A percentile compares a stretch with the other conserved stretches of the same genome.
These are phyloP conservation scores for Coffea humblotiana DNA, from an alignment of 305 asterid genomes.

Conservation along the genomic window DNA sequence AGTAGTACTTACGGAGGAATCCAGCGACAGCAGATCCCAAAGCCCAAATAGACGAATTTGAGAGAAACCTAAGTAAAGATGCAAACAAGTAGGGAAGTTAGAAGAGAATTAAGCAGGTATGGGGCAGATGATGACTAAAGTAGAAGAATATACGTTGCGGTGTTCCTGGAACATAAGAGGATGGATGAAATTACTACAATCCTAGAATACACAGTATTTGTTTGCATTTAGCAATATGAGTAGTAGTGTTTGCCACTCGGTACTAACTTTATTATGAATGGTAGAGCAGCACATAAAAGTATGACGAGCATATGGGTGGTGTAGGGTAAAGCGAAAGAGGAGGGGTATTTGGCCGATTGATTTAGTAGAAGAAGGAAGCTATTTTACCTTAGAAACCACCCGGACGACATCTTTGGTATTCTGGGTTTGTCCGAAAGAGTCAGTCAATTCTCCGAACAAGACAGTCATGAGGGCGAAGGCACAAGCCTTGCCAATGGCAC, in stretches of 20 bases:
- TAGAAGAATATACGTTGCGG: too few relatives aligned
- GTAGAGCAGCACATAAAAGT: neutral
- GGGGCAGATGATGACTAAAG: neutral
- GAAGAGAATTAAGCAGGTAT: neutral
- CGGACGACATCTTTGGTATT: constrained; percentile 34
- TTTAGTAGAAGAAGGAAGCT: too few relatives aligned
- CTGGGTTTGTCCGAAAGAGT: constrained; percentile 56
- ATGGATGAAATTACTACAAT: too few relatives aligned
- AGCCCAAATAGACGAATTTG: constrained; percentile 74
- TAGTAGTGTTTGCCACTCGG: too few relatives aligned
- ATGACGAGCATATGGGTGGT: neutral
- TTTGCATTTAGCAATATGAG: neutral
- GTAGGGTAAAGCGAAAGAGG: neutral
- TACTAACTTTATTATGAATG: too few relatives aligned
- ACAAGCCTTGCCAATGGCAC: constrained; percentile 73
- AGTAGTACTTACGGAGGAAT: constrained; percentile 62
- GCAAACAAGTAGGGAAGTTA: neutral
- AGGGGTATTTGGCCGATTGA: too few relatives aligned
- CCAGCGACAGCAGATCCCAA: constrained; percentile 69
- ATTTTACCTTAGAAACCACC: constrained; percentile 49
- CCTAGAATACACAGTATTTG: too few relatives aligned
- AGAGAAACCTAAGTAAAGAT: constrained; percentile 41
- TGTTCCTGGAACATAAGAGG: neutral
- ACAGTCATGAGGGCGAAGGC: constrained; percentile 75
- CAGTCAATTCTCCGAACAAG: constrained; percentile 69